phyloP scores from a whole-genome alignment of 345 rosid species.

The Arabis hirsuta region DNA sequence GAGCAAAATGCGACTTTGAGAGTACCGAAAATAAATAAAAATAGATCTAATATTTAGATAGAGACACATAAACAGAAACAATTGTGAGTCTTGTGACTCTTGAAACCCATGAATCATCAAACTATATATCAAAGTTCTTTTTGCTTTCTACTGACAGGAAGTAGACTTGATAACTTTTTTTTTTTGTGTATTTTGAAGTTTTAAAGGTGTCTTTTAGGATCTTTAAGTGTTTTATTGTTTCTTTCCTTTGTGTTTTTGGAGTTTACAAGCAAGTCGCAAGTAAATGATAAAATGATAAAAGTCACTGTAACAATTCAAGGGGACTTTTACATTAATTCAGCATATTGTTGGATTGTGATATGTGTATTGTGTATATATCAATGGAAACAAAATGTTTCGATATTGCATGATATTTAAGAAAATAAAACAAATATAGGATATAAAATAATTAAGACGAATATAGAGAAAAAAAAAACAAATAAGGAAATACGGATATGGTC shows the following conservation, averaged over 20 bases:
- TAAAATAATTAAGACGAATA: too few relatives aligned
- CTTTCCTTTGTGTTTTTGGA: background rate
- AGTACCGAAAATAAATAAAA: conserved; percentile 30
- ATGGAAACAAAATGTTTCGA: conserved; percentile 1
- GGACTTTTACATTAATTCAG: background rate
- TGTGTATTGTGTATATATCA: background rate
- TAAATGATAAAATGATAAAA: background rate
- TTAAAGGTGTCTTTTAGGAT: conserved; percentile 19
- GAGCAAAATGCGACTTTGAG: conserved; percentile 28
- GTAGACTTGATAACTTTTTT: background rate
- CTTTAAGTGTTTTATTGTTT: background rate
- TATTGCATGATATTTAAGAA: background rate
- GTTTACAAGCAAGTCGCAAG: background rate
- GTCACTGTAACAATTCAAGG: background rate
- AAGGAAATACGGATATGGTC: background rate
- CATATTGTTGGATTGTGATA: background rate
- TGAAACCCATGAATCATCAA: conserved; percentile 22
- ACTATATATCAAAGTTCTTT: conserved; percentile 1
- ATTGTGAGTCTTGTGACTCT: conserved; percentile 35
- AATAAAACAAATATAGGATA: background rate
- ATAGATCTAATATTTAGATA: conserved; percentile 19
- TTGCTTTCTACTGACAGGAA: conserved; percentile 20
- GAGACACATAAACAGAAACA: conserved; percentile 23
- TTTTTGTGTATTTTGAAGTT: background rate
- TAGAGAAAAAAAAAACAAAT: too few relatives aligned